Percentiles rank a stretch among this genome's conserved stretches.
phyloP scores from a whole-genome alignment of 768 basidiomycete genomes.

The Tulasnella calospora region DNA sequence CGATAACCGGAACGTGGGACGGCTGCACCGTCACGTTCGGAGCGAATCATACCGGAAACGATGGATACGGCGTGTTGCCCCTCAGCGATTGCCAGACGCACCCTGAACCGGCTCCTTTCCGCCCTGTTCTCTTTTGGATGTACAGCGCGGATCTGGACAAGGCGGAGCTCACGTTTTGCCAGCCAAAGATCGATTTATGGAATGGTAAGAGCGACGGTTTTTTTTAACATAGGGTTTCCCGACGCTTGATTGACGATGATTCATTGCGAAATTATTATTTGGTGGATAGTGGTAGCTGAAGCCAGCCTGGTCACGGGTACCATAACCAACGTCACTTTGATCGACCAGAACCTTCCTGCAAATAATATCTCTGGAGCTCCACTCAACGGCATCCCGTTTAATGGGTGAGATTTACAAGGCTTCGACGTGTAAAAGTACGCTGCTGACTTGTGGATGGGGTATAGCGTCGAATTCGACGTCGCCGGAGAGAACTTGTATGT shows the following conservation, averaged over 20 bases:
- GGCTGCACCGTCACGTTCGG: slow-evolving; percentile 44
- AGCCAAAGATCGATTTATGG: slow-evolving; percentile 46
- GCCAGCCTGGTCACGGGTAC: slow-evolving; percentile 45
- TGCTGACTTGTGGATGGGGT: not conserved
- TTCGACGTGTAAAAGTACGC: not conserved
- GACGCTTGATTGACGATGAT: too few species aligned
- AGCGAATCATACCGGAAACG: slow-evolving; percentile 41
- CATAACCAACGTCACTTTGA: slow-evolving; percentile 40
- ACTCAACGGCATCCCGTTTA: slow-evolving; percentile 49
- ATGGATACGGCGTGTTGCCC: slow-evolving; percentile 50
- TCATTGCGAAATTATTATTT: not conserved
- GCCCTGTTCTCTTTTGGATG: slow-evolving; percentile 67
- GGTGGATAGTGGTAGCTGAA: slow-evolving; percentile 23
- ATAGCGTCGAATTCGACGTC: slow-evolving; percentile 22
- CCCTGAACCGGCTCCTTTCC: slow-evolving; percentile 38
- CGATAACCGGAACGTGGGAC: slow-evolving; percentile 45
- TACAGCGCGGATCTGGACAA: slow-evolving; percentile 39
- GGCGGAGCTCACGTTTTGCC: slow-evolving; percentile 54
- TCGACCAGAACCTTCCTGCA: slow-evolving; percentile 35
- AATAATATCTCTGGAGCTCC: slow-evolving; percentile 53
- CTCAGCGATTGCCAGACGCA: slow-evolving; percentile 35
- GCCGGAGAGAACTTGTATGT: slow-evolving; percentile 42
- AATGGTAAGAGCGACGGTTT: slow-evolving; percentile 37
- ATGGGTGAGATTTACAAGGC: slow-evolving; percentile 44
- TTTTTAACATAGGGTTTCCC: too few species aligned